A percentile compares a stretch with the other conserved stretches of the same genome.
Evolutionary conservation across 1,284 basidiomycete genomes (phyloP).

Genomic region (Xanthoconium separans): DNA sequence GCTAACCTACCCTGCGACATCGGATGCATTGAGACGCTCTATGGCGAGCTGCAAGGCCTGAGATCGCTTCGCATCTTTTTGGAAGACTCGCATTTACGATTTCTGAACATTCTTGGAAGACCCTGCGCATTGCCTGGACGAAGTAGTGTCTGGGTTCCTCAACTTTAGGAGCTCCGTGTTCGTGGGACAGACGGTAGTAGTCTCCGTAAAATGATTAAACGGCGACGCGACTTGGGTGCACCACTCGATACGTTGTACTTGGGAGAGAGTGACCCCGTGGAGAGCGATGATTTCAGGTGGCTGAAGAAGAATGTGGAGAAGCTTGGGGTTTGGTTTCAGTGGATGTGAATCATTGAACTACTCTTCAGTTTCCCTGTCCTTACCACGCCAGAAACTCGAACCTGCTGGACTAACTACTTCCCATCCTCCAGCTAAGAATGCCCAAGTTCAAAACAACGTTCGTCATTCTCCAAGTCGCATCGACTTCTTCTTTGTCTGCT

Average conservation of each 20-base stretch:
- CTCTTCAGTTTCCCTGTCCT: too few species aligned
- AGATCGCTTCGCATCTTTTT: conserved; percentile 28
- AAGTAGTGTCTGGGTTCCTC: conserved; percentile 24
- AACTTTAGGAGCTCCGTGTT: conserved; percentile 41
- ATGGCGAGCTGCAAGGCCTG: conserved; percentile 45
- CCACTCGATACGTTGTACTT: conserved; percentile 38
- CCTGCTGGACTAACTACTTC: too few species aligned
- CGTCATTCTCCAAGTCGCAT: too few species aligned
- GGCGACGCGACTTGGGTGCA: conserved; percentile 39
- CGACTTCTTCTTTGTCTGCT: background rate
- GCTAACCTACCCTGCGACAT: conserved; percentile 41
- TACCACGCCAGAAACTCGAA: too few species aligned
- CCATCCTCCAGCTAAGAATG: too few species aligned
- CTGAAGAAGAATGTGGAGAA: too few species aligned
- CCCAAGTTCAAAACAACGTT: too few species aligned
- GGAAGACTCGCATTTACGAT: too few species aligned
- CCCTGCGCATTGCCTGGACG: conserved; percentile 9
- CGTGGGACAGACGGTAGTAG: conserved; percentile 22
- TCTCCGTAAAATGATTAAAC: conserved; percentile 45
- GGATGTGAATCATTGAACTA: too few species aligned
- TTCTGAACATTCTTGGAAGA: conserved; percentile 29
- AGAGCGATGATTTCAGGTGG: too few species aligned
- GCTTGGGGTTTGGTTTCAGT: too few species aligned
- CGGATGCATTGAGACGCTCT: conserved; percentile 36
- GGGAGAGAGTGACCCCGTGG: too few species aligned